Base-by-base conservation (phyloP, 1,284 basidiomycete genomes). In the Grifola frondosa region DNA sequence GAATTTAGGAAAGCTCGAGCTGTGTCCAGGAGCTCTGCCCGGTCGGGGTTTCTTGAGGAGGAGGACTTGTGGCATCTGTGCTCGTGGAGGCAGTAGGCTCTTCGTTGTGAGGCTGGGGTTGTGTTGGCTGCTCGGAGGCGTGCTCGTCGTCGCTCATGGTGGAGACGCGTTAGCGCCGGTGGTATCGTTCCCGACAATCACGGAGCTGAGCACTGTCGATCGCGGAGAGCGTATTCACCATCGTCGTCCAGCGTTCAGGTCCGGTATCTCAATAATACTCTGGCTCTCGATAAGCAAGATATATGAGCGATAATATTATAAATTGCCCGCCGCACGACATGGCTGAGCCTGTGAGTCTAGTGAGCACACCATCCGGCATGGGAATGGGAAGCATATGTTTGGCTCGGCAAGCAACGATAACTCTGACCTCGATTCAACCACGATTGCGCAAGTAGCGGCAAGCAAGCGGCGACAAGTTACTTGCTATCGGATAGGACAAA, bases 1-100 rank as follows among this genome's bases (percentile, higher is more conserved):
- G 87, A 84, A 10, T 62, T 61, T 9, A 89, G 68, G 60, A 89
- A 89, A 6, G 70, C 53, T 30, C 80, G 74, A 6, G 86, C 87
- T 40, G 71, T 76, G 20, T 73, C 56, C 21, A 89, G 52, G 6
- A 89, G 69, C 33, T 80, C 75, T 16, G 52, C 36, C 13, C 54
- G 48, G n/a, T 56, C 54, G 22, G 35, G 11, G 5, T 21, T 6
- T 42, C 43, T 5, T 52, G 49, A 9, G 37, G 16, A 17, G 33
- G 26, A 5, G 49, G 41, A 4, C 37, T 17, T 39, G 31, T 12
- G 30, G 23, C 20, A 21, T 38, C 17, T 46, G 45, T 37, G 40
- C 46, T 19, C 43, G 29, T 13, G 40, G 8, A n/a, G n/a, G n/a
- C n/a, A n/a, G n/a, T n/a, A n/a, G n/a, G n/a, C n/a, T n/a, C n/a